Evolutionary conservation across 2,329 filamentous ascomycete genomes (phyloP).

Genomic region (Akanthomyces uredinophilus): DNA sequence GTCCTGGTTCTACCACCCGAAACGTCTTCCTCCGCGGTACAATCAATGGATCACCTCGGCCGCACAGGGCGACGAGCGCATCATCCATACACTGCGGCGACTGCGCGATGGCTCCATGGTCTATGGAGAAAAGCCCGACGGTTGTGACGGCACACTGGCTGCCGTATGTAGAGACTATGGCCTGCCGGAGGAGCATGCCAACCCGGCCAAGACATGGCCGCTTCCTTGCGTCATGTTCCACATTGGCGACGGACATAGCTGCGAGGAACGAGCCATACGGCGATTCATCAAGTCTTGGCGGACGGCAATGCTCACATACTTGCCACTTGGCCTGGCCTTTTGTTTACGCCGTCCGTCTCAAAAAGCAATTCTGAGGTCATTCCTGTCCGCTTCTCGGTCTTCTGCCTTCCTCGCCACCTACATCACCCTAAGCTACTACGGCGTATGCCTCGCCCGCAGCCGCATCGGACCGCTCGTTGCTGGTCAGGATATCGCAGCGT

Average conservation of each 20-base stretch:
- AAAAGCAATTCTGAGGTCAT: conserved; percentile 44
- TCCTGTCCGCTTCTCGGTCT: conserved; percentile 61
- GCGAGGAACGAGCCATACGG: conserved; percentile 66
- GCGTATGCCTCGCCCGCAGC: conserved; percentile 71
- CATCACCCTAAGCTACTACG: conserved; percentile 77
- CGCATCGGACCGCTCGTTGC: conserved; percentile 66
- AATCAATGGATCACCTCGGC: conserved; percentile 76
- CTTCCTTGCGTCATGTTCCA: conserved; percentile 82
- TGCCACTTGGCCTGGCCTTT: conserved; percentile 65
- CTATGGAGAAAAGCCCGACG: conserved; percentile 67
- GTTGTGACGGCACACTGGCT: conserved; percentile 61
- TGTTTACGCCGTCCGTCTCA: conserved; percentile 43
- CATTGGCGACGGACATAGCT: conserved; percentile 67
- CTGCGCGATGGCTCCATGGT: conserved; percentile 57
- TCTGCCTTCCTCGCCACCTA: conserved; percentile 75
- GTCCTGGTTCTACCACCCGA: conserved; percentile 76
- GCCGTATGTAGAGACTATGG: conserved; percentile 67
- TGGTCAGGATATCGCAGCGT: conserved; percentile 40
- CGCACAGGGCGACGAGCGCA: conserved; percentile 67
- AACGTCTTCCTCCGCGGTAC: conserved; percentile 66
- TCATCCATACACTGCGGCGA: conserved; percentile 68
- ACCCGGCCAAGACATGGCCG: conserved; percentile 64
- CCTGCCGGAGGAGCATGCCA: conserved; percentile 65
- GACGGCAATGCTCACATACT: conserved; percentile 70
- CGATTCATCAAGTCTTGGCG: conserved; percentile 65